phyloP scores from a whole-genome alignment of 176 grass and related monocot species.

The Oryza glumipatula region DNA sequence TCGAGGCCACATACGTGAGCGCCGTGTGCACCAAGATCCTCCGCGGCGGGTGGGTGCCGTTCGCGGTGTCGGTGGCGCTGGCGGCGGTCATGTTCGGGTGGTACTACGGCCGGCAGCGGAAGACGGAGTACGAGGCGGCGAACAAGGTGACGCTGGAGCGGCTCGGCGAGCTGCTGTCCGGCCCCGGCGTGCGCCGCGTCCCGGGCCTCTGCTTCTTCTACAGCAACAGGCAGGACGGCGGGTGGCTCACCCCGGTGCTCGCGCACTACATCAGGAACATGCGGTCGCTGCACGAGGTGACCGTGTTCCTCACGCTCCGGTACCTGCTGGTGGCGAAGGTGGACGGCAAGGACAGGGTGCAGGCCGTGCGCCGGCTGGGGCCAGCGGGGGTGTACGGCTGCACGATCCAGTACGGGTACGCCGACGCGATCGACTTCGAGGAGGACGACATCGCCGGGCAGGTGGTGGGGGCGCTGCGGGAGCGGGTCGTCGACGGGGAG shows the following conservation, averaged over 20 bases:
- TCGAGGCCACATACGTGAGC: constrained; percentile 54
- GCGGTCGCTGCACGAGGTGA: constrained; percentile 49
- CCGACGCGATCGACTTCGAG: constrained; percentile 33
- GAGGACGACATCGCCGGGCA: constrained; percentile 44
- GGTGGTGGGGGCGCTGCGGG: constrained; percentile 36
- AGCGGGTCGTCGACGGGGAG: not conserved
- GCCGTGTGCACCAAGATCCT: constrained; percentile 56
- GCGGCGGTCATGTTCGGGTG: constrained; percentile 55
- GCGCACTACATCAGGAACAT: constrained; percentile 51
- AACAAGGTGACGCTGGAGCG: constrained; percentile 58
- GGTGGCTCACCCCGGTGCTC: constrained; percentile 48
- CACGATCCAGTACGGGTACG: constrained; percentile 58
- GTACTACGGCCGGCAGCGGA: constrained; percentile 58
- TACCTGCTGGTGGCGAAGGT: constrained; percentile 59
- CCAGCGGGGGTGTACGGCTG: constrained; percentile 49
- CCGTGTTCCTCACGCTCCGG: constrained; percentile 50
- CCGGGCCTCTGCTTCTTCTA: constrained; percentile 66
- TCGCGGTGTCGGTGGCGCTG: constrained; percentile 46
- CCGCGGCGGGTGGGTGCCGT: constrained; percentile 55
- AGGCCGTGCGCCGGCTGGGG: constrained; percentile 35
- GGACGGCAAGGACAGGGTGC: constrained; percentile 31
- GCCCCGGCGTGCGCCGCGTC: constrained; percentile 43
- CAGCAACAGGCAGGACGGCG: constrained; percentile 49
- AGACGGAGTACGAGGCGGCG: constrained; percentile 49
- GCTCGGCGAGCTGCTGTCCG: constrained; percentile 37